Evolutionary conservation across 768 basidiomycete genomes (phyloP).

Genomic region (Inosperma sp.): DNA sequence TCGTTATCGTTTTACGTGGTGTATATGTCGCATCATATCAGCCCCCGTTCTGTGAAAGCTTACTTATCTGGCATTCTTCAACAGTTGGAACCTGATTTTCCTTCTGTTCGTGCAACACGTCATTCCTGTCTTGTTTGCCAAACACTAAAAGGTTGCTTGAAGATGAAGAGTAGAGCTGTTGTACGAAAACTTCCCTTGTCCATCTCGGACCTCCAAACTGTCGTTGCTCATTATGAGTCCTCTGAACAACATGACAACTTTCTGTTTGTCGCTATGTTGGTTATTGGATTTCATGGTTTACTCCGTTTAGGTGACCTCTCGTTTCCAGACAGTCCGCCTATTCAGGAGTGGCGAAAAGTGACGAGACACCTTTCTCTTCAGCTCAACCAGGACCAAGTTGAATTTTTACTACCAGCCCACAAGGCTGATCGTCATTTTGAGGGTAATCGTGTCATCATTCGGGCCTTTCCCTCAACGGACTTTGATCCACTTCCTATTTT

Average conservation of each 20-base stretch:
- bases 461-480: not conserved
- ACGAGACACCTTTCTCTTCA: conserved; percentile 1
- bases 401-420: conserved; percentile 31
- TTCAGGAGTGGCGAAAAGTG: conserved; percentile 9
- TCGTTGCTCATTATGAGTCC: not conserved
- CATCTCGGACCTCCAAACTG: not conserved
- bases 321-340: conserved; percentile 19
- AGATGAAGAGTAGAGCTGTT: not conserved
- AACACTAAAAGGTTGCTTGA: not conserved
- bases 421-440: conserved; percentile 34
- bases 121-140: not conserved
- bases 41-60: not conserved
- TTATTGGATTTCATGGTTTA: conserved; percentile 28
- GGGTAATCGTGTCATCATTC: not conserved
- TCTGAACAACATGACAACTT: not conserved
- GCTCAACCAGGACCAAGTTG: not conserved
- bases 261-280: not conserved
- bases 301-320: conserved; percentile 32
- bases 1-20: conserved; percentile 30
- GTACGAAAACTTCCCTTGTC: not conserved
- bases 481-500: not conserved
- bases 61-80: conserved; percentile 5
- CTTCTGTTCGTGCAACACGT: not conserved
- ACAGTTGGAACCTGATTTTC: not conserved
- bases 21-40: conserved; percentile 7